Evolutionary conservation across 2,329 filamentous ascomycete species (phyloP), one percentile per base, ranked within the genome.

Genomic region (Fusarium liriodendri): DNA sequence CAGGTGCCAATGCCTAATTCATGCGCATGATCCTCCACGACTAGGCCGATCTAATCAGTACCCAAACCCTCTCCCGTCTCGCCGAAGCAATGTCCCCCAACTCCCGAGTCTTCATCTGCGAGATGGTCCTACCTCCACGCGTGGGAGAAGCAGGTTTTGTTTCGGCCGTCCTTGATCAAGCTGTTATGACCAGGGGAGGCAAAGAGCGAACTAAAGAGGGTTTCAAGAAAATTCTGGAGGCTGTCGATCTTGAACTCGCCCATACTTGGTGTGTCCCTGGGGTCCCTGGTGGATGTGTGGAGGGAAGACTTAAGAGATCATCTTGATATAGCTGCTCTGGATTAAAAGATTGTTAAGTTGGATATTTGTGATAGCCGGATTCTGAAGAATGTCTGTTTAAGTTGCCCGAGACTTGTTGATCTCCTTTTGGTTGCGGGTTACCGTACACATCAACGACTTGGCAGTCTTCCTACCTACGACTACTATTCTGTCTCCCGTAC

Each of bases 1-100:
- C 13, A 82, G 80, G 79, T n/a, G 81, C 81, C 25, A 79, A 78
- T 57, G 80, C 78, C 6, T 82, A 82, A 66, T 82, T 81, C 57
- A 80, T 82, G 78, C 79, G 79, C 42, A 79, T 79, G 76, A 81
- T 82, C 52, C 71, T 82, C 3, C 81, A 82, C 66, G 79, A 82
- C 67, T 82, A 80, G 58, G 62, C 78, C 27, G 80, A 82, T 40
- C 10, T 37, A 0, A 76, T 79, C 4, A 74, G 78, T 11, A 75
- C 79, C 13, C 29, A 76, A 45, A 81, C 82, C 11, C 73, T 82
- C n/a, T 68, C 62, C 22, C 71, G 71, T 4, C 69, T 82, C 0
- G 78, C 77, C 5, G 73, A 70, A 32, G 78, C 78, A 18, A 82
- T 82, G 80, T 74, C 74, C 0, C 65, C 70, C 1, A 66, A 75